Conservation (phyloP, 805 yeast genomes). For the Sugiyamaella americana region DNA sequence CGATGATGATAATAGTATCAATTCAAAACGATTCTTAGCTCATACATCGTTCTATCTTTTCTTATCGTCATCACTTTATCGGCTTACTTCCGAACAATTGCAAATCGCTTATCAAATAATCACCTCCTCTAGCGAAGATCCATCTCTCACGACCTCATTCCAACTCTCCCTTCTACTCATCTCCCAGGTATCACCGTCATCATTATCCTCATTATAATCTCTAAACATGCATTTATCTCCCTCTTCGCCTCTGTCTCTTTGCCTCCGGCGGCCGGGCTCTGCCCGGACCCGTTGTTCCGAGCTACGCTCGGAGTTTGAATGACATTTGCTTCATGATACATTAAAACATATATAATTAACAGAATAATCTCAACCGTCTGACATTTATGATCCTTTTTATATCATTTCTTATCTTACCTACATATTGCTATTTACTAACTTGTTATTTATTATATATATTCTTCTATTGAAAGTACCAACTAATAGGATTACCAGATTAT, state of each 20-base stretch:
- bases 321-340: too few species aligned
- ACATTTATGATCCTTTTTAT: too few species aligned
- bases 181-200: too few species aligned
- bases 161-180: neutral
- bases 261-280: conserved; percentile 1
- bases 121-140: neutral
- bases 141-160: neutral
- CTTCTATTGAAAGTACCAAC: too few species aligned
- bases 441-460: too few species aligned
- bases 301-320: neutral
- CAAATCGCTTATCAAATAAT: neutral
- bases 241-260: neutral
- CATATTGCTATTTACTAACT: too few species aligned
- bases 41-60: neutral
- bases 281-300: neutral
- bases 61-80: neutral
- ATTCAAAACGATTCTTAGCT: neutral
- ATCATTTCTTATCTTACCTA: too few species aligned
- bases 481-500: too few species aligned
- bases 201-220: neutral
- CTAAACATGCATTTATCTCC: neutral
- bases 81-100: neutral
- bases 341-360: too few species aligned
- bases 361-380: too few species aligned
- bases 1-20: neutral